Conservation (phyloP, 164 flowering plant genomes). For the Aristolochia contorta region DNA sequence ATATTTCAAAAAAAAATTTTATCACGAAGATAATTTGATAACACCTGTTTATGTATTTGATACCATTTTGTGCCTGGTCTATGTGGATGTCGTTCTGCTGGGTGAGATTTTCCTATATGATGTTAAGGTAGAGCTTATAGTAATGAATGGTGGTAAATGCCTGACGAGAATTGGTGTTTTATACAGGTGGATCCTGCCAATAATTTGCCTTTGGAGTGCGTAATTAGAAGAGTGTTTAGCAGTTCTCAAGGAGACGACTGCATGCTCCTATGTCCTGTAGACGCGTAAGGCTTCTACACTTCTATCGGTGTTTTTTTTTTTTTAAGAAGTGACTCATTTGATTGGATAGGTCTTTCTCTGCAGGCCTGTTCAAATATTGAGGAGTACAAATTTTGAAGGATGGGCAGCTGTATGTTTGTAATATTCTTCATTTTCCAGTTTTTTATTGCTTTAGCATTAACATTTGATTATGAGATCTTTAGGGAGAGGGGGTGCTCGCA, state of each 20-base stretch:
- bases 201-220: slow-evolving; percentile 71
- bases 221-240: slow-evolving; percentile 75
- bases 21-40: no score
- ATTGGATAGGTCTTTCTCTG: slow-evolving; percentile 13
- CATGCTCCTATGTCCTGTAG: slow-evolving; percentile 87
- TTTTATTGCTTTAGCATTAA: neutral
- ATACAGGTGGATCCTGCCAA: slow-evolving; percentile 78
- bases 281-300: slow-evolving; percentile 46
- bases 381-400: slow-evolving; percentile 83
- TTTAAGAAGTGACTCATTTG: slow-evolving; percentile 2
- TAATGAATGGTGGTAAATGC: neutral
- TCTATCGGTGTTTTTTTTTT: neutral
- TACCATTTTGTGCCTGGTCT: no score
- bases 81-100: no score
- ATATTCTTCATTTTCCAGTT: neutral
- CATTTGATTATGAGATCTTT: no score
- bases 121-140: neutral
- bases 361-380: slow-evolving; percentile 92
- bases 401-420: slow-evolving; percentile 84
- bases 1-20: no score
- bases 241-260: slow-evolving; percentile 71
- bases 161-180: slow-evolving; percentile 9
- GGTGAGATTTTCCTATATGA: neutral
- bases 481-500: no score
- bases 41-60: no score